A percentile compares a stretch with the other conserved stretches of the same genome.
Evolutionary conservation across 1,284 basidiomycete genomes (phyloP).

Genomic region (Boletus semigastroideus): DNA sequence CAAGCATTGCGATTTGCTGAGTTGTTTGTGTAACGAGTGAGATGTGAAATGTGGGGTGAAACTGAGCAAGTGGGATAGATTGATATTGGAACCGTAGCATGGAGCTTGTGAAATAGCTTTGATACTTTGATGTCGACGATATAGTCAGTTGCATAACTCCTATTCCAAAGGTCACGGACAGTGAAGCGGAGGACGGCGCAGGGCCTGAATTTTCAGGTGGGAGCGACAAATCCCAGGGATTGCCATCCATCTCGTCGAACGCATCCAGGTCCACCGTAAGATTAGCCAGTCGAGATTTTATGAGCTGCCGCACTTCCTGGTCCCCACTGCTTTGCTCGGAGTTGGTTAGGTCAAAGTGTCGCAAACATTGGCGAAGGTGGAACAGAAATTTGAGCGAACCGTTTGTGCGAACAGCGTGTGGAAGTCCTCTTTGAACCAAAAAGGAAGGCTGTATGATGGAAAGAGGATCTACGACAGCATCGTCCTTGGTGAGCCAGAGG

Average conservation of each 20-base stretch:
- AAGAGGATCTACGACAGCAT: slow-evolving; percentile 65
- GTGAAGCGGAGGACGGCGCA: slow-evolving; percentile 3
- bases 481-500: slow-evolving; percentile 47
- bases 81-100: slow-evolving; percentile 30
- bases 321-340: slow-evolving; percentile 12
- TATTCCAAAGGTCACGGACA: slow-evolving; percentile 21
- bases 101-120: slow-evolving; percentile 28
- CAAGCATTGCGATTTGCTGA: slow-evolving; percentile 40
- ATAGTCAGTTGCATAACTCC: slow-evolving; percentile 21
- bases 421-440: slow-evolving; percentile 69
- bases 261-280: slow-evolving; percentile 48
- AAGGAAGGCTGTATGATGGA: slow-evolving; percentile 80
- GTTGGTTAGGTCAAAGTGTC: slow-evolving; percentile 10
- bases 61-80: slow-evolving; percentile 9
- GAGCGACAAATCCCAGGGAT: slow-evolving; percentile 35
- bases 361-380: slow-evolving; percentile 63
- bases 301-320: slow-evolving; percentile 28
- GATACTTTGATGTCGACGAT: slow-evolving; percentile 21
- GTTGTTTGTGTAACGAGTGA: slow-evolving; percentile 26
- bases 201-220: slow-evolving; percentile 9
- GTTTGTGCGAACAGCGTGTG: slow-evolving; percentile 63
- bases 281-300: slow-evolving; percentile 41
- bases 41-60: slow-evolving; percentile 13
- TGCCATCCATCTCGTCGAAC: slow-evolving; percentile 31
- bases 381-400: slow-evolving; percentile 68